Evolutionary conservation across 805 yeast species (phyloP), one percentile per base, ranked within the genome.

Genomic region (Yamadazyma laniorum): DNA sequence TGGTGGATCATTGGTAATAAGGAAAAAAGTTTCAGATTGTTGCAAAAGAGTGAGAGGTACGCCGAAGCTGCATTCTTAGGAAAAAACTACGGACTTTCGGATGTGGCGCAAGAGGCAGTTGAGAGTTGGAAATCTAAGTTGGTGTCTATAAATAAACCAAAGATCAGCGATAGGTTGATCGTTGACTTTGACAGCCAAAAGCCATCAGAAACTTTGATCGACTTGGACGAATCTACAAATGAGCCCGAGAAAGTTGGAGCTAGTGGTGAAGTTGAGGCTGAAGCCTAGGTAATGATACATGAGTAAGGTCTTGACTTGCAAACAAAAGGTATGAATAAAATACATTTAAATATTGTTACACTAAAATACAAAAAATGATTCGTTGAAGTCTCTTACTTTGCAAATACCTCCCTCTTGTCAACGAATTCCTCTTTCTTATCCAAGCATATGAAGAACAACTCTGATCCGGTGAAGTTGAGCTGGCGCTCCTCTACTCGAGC

Each of bases 11-110:
- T 82, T 22, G 91, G 95, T 27, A 85, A 88, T 55, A 69, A 79
- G 26, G 63, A 67, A 13, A 69, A 72, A 29, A 84, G 90, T 48
- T 71, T 81, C 38, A 75, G 77, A 16, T 67, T 93, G 47, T 73
- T 93, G 51, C 70, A 75, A 32, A 70, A 75, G 53, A 75, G 87
- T 37, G 85, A 77, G 26, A 77, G 95, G 57, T 71, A 70, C 42
- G 72, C 95, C 1, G 99, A 93, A 62, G 96, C 96, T 22, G 76
- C 96, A 2, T 58, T 93, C 45, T 75, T 93, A 47, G 85, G 85
- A 25, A 69, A 74, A 32, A 82, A 93, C 25, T 93, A 88, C 56
- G 79, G 80, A 29, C 51, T 52, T 16, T 47, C 54, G 16, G 70
- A 67, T 8, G 72, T 70, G 41, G 58, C 80, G 18, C 58, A 66